These are phyloP conservation scores for Trichosanthes truncata DNA, from an alignment of 306 rosid genomes.

Conservation along the genomic window DNA sequence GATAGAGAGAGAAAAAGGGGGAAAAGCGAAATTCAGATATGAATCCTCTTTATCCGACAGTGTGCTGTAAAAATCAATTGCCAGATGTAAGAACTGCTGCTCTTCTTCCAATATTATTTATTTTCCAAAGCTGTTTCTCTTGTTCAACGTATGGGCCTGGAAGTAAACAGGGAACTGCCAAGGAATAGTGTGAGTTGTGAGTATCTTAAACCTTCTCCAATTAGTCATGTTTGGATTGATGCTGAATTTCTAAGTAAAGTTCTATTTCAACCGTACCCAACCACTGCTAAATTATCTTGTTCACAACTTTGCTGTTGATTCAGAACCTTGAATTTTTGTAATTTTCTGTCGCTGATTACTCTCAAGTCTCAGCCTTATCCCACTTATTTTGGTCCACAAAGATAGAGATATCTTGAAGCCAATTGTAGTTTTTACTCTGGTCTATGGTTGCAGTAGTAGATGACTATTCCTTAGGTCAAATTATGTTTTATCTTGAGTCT, in stretches of 20 bases:
- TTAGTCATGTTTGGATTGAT: background rate
- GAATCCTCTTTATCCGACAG: constrained; percentile 10
- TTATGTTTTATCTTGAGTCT: background rate
- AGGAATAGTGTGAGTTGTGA: background rate
- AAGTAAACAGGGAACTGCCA: background rate
- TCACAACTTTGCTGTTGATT: background rate
- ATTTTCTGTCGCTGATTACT: background rate
- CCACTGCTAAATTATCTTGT: background rate
- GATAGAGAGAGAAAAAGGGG: background rate
- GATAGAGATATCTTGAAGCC: background rate
- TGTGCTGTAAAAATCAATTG: constrained; percentile 1
- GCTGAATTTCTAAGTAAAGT: background rate
- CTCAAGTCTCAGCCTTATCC: background rate
- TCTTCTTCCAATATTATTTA: background rate
- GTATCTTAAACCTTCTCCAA: background rate
- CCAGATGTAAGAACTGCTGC: constrained; percentile 1
- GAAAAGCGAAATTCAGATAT: background rate
- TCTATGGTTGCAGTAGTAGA: background rate
- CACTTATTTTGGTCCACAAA: background rate
- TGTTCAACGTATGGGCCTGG: background rate
- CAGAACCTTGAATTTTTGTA: background rate
- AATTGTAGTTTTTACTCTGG: background rate
- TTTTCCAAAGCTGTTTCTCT: background rate
- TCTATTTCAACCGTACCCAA: background rate
- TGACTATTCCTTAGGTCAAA: background rate